A percentile compares a stretch with the other conserved stretches of the same genome.
Conservation (phyloP, 2,329 filamentous ascomycete species). For the Colletotrichum noveboracense region DNA sequence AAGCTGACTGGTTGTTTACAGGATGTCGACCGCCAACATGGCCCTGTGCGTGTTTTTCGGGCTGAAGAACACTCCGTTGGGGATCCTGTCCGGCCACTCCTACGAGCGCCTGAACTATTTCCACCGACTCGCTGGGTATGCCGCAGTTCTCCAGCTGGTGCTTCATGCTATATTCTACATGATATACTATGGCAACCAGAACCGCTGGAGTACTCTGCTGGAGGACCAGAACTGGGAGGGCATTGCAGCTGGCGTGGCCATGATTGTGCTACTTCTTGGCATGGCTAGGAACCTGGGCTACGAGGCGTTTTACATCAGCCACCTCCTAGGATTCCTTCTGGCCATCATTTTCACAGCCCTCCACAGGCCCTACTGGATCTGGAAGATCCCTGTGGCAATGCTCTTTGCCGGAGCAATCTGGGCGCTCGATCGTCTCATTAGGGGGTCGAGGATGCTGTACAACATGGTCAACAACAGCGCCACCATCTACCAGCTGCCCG, state of each 20-base stretch:
- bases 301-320: constrained; percentile 51
- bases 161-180: constrained; percentile 42
- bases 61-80: constrained; percentile 54
- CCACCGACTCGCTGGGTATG: constrained; percentile 51
- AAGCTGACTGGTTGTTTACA: constrained; percentile 25
- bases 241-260: constrained; percentile 38
- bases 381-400: constrained; percentile 41
- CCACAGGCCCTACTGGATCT: constrained; percentile 46
- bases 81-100: constrained; percentile 39
- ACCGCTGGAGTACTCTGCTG: constrained; percentile 26
- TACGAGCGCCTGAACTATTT: constrained; percentile 53
- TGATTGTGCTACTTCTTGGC: constrained; percentile 41
- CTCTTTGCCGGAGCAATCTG: constrained; percentile 45
- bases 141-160: constrained; percentile 38
- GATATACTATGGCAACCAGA: constrained; percentile 29
- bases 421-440: constrained; percentile 47
- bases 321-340: constrained; percentile 45
- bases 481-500: constrained; percentile 46
- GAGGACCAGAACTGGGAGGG: constrained; percentile 36
- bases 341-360: constrained; percentile 45
- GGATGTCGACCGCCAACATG: constrained; percentile 50
- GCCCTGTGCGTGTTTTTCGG: constrained; percentile 46
- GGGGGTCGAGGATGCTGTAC: constrained; percentile 30
- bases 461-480: constrained; percentile 44
- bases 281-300: constrained; percentile 44